These are phyloP conservation scores for Stylonectria norvegica DNA, from an alignment of 2,329 filamentous ascomycete genomes.

Conservation along the genomic window DNA sequence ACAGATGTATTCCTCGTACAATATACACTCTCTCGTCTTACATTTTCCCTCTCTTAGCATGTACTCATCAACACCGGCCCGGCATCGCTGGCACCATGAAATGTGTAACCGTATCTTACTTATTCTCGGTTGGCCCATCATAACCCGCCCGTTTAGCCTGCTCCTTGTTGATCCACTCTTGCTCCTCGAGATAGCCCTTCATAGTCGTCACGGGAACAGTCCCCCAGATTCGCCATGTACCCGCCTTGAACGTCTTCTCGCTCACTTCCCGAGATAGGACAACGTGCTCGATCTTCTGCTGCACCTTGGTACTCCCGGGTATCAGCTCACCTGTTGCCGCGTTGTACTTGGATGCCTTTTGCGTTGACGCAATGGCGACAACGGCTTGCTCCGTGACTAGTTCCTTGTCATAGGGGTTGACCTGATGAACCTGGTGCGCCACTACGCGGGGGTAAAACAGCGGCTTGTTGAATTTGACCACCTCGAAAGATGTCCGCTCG, in stretches of 20 bases:
- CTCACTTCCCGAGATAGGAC: constrained; percentile 53
- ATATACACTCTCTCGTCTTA: constrained; percentile 24
- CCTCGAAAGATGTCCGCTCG: constrained; percentile 50
- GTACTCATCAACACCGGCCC: constrained; percentile 12
- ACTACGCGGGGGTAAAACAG: constrained; percentile 47
- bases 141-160: constrained; percentile 34
- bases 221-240: constrained; percentile 64
- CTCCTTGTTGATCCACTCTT: constrained; percentile 33
- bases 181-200: constrained; percentile 37
- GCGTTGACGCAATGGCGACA: constrained; percentile 56
- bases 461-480: constrained; percentile 47
- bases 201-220: constrained; percentile 54
- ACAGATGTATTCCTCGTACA: constrained; percentile 29
- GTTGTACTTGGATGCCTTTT: constrained; percentile 48
- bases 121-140: constrained; percentile 20
- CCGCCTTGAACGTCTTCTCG: constrained; percentile 44
- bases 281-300: constrained; percentile 60
- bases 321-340: constrained; percentile 37
- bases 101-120: constrained; percentile 7
- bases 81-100: too few species aligned
- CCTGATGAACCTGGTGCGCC: constrained; percentile 50
- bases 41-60: constrained; percentile 10
- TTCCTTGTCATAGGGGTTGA: constrained; percentile 42
- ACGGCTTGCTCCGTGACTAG: constrained; percentile 49
- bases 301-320: constrained; percentile 46